Percentiles rank a stretch among this genome's conserved stretches.
Conservation (phyloP, 1,284 basidiomycete species). For the Trichosporon sp. region DNA sequence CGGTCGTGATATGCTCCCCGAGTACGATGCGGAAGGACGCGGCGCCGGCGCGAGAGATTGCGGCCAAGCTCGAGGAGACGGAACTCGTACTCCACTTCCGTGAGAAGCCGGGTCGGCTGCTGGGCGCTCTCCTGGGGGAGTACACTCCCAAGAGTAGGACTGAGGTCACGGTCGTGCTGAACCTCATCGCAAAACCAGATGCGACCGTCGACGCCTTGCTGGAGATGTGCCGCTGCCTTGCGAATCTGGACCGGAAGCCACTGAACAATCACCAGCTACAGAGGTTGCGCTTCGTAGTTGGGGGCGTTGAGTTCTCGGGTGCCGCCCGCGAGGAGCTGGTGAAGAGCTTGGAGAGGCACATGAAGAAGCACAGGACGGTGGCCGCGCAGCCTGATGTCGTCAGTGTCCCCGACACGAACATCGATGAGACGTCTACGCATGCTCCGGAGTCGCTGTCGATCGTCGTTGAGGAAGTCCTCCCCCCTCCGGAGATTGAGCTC, state of each 20-base stretch:
- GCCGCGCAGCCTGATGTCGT: not conserved
- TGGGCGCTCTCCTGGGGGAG: not conserved
- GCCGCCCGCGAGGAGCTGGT: not conserved
- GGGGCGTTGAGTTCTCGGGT: not conserved
- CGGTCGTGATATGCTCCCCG: not conserved
- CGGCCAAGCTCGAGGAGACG: not conserved
- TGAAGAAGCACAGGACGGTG: not conserved
- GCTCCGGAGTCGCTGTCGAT: not conserved
- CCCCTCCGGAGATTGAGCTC: not conserved
- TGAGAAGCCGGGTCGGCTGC: not conserved
- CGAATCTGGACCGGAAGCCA: not conserved
- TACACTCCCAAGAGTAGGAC: not conserved
- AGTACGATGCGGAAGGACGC: not conserved
- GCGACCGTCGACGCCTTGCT: not conserved
- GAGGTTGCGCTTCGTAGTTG: not conserved
- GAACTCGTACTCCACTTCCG: not conserved
- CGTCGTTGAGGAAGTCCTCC: not conserved
- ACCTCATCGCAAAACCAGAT: not conserved
- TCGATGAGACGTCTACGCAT: not conserved
- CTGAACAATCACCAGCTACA: not conserved
- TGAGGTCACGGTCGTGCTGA: not conserved
- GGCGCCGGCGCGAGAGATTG: not conserved
- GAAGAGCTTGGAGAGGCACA: not conserved
- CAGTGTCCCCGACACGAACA: not conserved
- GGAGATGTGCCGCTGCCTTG: not conserved